phyloP scores from a whole-genome alignment of 192 early-diverging fungal genomes.

The Pilobolus umbonatus region DNA sequence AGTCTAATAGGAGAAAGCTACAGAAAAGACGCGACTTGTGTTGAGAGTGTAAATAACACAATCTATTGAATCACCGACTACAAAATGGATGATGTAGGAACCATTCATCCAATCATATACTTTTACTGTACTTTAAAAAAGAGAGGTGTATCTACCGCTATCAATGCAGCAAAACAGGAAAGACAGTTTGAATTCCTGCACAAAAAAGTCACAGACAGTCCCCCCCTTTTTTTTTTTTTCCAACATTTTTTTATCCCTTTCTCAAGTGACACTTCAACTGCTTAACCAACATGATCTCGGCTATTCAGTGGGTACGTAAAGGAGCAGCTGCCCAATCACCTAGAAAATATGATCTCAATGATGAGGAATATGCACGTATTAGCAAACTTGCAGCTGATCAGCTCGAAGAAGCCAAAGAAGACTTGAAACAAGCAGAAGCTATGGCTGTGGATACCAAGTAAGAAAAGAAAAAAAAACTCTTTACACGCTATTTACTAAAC shows the following conservation, averaged over 20 bases:
- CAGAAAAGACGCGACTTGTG: no score
- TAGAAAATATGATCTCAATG: constrained; percentile 74
- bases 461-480: background rate
- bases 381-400: constrained; percentile 61
- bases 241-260: background rate
- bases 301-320: constrained; percentile 88
- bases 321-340: constrained; percentile 86
- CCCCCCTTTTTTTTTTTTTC: constrained; percentile 3
- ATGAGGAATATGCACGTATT: constrained; percentile 85
- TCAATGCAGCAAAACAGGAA: background rate
- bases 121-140: background rate
- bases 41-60: no score
- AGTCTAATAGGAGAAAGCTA: no score
- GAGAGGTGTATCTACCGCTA: background rate
- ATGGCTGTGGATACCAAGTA: constrained; percentile 33
- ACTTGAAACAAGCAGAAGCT: constrained; percentile 49
- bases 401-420: constrained; percentile 58
- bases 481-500: no score
- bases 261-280: background rate
- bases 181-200: no score
- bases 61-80: no score
- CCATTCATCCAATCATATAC: no score
- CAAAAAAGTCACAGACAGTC: background rate
- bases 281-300: constrained; percentile 75
- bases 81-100: no score